phyloP scores from a whole-genome alignment of 1,284 basidiomycete genomes.

The Ganoderma resinaceum region DNA sequence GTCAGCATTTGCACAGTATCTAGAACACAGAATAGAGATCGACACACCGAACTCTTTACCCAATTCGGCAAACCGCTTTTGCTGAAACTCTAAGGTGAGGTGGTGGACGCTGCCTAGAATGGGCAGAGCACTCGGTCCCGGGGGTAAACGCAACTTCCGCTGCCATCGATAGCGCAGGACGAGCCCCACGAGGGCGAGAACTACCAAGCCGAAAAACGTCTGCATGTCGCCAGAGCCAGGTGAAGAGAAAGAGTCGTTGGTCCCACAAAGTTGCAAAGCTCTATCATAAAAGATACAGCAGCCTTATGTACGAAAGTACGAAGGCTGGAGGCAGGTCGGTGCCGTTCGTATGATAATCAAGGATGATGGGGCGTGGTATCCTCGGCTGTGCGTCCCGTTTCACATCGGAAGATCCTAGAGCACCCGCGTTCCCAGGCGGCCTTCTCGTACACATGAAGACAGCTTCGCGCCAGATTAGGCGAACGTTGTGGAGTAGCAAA shows the following conservation, averaged over 20 bases:
- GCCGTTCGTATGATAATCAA: not conserved
- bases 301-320: not conserved
- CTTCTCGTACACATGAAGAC: not conserved
- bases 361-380: not conserved
- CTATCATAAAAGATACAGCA: not conserved
- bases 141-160: constrained; percentile 1
- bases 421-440: not conserved
- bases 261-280: not conserved
- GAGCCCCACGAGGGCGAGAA: not conserved
- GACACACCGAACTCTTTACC: constrained; percentile 20
- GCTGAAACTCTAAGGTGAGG: constrained; percentile 16
- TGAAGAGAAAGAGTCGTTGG: not conserved
- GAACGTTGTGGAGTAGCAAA: not conserved
- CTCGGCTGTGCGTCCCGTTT: not conserved
- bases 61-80: constrained; percentile 22
- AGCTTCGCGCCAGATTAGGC: not conserved
- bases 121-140: constrained; percentile 24
- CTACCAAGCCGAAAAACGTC: not conserved
- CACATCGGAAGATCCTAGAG: not conserved
- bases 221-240: not conserved
- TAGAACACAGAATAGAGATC: not conserved
- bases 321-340: not conserved
- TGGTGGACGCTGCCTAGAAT: constrained; percentile 27
- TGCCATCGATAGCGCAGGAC: not conserved
- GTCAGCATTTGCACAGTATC: not conserved